Evolutionary conservation across 257 asterid genomes (phyloP).

Genomic region (Catharanthus roseus): DNA sequence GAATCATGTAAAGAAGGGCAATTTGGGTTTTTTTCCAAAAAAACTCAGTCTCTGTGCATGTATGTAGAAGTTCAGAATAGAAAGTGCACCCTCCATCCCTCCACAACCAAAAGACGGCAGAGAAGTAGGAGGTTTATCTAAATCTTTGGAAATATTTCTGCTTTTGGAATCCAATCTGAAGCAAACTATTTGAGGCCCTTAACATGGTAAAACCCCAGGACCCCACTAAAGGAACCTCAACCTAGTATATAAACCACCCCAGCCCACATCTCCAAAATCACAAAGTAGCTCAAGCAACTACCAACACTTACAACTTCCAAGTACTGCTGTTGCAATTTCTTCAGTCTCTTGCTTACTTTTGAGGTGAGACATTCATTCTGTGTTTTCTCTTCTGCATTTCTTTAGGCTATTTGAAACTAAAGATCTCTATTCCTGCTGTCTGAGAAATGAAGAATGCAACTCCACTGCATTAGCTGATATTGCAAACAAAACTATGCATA

Average conservation of each 20-base stretch:
- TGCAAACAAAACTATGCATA: background rate
- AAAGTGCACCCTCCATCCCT: conserved; percentile 18
- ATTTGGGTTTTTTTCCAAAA: conserved; percentile 16
- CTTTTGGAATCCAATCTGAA: conserved; percentile 37
- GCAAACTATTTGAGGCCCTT: conserved; percentile 19
- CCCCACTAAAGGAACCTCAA: conserved; percentile 31
- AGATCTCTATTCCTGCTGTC: background rate
- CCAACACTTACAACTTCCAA: background rate
- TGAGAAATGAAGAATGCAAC: background rate
- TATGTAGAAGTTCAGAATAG: conserved; percentile 16
- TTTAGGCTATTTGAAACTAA: conserved; percentile 1
- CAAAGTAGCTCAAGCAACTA: conserved; percentile 24
- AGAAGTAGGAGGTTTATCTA: conserved; percentile 17
- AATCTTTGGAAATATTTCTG: conserved; percentile 21
- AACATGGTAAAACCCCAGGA: conserved; percentile 16
- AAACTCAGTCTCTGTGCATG: conserved; percentile 17
- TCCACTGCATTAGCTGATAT: background rate
- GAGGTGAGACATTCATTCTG: conserved; percentile 16
- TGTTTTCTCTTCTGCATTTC: background rate
- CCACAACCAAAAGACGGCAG: conserved; percentile 18
- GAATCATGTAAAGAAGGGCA: conserved; percentile 37
- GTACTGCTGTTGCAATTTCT: background rate
- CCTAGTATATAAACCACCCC: conserved; percentile 45
- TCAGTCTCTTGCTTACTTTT: background rate
- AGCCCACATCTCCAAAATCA: conserved; percentile 38